Evolutionary conservation across 2,329 filamentous ascomycete species (phyloP), one percentile per base, ranked within the genome.

Genomic region (Aspergillus quadricinctus): DNA sequence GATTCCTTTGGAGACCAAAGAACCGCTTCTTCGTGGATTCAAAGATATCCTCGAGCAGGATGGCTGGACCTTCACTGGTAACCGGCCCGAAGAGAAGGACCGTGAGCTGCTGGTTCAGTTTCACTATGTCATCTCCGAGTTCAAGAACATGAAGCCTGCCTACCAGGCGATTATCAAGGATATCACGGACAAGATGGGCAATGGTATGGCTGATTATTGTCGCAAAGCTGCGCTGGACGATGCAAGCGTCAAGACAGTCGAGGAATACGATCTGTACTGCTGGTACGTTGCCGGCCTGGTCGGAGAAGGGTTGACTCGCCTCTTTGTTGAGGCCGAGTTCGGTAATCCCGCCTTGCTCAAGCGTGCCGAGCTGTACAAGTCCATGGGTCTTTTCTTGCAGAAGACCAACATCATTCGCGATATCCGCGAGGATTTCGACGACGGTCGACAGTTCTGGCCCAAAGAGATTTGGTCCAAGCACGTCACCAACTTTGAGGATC

Each of bases 331-430:
- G 71, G 88, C 88, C 51, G 84, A 89, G 59, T 87, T 96, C 56
- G 94, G 91, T 58, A 97, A 97, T 73, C 88, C 90, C 2, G 89
- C 87, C 55, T 82, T 99, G 52, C 78, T 93, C 52, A 83, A 92
- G 61, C 85, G 90, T 52, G 86, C 89, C 35, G 81, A 90, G 59
- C 83, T 99, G 50, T 90, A 91, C 65, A 92, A 96, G 76, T 93
- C 91, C 48, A 99, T 99, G 94, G 94, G 91, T 25, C 89, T 96
- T 64, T 96, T 99, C 76, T 80, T 99, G 59, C 94, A 99, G 72
- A 96, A 99, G 81, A 96, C 92, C 63, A 99, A 99, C 81, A 97
- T 99, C 73, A 97, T 97, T 70, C 90, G 94, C 70, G 94, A 99
- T 72, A 84, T 97, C 61, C 86, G 87, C 66, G 94, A 99, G 74